A percentile compares a stretch with the other conserved stretches of the same genome.
Conservation (phyloP, 176 grass and related monocot species). For the Metroxylon sagu region DNA sequence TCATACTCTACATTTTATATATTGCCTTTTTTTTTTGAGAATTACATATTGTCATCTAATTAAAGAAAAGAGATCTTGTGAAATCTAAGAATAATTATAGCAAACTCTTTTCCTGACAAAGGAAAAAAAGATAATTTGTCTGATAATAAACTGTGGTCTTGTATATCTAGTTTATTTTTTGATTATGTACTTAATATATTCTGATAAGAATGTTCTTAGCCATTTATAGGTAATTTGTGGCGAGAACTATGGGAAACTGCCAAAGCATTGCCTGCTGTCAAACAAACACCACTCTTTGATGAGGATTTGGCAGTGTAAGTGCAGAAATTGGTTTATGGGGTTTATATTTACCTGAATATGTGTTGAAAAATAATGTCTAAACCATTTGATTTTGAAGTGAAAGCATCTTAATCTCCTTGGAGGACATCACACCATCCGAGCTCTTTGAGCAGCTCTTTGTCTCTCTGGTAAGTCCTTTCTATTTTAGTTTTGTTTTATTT, state of each 20-base stretch:
- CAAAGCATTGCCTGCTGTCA: slow-evolving; percentile 75
- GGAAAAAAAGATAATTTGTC: no score
- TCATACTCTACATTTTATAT: no score
- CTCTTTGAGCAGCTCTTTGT: slow-evolving; percentile 76
- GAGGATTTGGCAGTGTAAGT: slow-evolving; percentile 98
- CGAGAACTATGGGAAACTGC: slow-evolving; percentile 85
- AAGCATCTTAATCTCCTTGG: slow-evolving; percentile 68
- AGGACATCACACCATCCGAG: slow-evolving; percentile 66
- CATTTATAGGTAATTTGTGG: slow-evolving; percentile 84
- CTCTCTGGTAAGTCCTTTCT: slow-evolving; percentile 47
- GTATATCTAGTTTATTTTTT: neutral
- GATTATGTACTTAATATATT: neutral
- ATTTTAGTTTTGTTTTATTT: slow-evolving; percentile 3
- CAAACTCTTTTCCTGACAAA: no score
- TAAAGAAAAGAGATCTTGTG: no score
- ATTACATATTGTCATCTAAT: no score
- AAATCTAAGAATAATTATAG: no score
- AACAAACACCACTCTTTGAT: slow-evolving; percentile 94
- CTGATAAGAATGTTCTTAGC: slow-evolving; percentile 21
- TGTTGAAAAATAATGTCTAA: neutral
- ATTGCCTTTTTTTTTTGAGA: no score
- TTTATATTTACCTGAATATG: neutral
- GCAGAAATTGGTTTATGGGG: slow-evolving; percentile 7
- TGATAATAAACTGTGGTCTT: neutral
- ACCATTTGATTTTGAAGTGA: slow-evolving; percentile 48